Evolutionary conservation across 179 eudicot species (phyloP), one percentile per base, ranked within the genome.

Genomic region (Camellia oleifera): DNA sequence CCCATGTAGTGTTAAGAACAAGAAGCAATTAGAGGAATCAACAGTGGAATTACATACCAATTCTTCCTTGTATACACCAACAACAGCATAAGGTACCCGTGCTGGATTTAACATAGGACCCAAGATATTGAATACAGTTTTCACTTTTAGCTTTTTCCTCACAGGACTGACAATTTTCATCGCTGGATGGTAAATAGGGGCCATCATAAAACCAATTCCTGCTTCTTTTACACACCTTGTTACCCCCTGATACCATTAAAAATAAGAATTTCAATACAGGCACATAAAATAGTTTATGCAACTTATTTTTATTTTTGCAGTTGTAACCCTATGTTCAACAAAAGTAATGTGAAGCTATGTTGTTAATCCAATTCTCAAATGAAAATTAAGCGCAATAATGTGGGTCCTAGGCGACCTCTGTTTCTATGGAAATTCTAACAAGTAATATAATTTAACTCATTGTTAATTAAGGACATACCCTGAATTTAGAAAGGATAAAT

Each of bases 81-180:
- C 99, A 75, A 96, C 98, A 54, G 97, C 98, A 86, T 80, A 96
- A 54, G 97, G 91, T 42, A 90, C 99, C 79, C 93, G 84, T 40
- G 98, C 98, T 20, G 99, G 99, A 87, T 96, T 96, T 74, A 96
- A 85, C 98, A 96, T 88, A 48, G 99, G 99, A 40, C 99, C 99
- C 82, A 96, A 85, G 74, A 96, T 92, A 80, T 96, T 96, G 69
- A 96, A 96, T 74, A 96, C 97, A 6, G 99, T 96, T 87, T 91
- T 96, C 73, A 94, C 93, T 85, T 88, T 89, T 23, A 96, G 87
- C 87, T 92, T 89, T 81, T 92, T 92, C 82, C 99, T 89, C 65
- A 96, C 85, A 11, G 98, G 97, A 80, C 98, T 83, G 73, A 96
- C 99, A 84, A 96, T 81, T 87, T 91, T 86, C 99, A 96, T 96